Evolutionary conservation across 1,284 basidiomycete genomes (phyloP).

Genomic region (Leccinum subrobustum): DNA sequence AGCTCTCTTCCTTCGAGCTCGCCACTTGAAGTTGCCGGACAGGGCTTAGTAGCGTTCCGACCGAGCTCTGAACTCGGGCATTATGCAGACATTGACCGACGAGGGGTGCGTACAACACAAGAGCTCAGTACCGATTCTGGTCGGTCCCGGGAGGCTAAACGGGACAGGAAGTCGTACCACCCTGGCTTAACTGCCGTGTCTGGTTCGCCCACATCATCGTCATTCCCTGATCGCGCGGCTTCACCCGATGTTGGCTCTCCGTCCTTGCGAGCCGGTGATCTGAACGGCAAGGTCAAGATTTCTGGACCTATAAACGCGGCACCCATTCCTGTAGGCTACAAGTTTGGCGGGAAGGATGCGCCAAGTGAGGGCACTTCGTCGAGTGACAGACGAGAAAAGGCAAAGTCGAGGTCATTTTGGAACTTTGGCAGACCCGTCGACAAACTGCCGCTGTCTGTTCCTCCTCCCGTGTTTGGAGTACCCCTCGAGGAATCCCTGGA

Average conservation of each 20-base stretch:
- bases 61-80: conserved; percentile 79
- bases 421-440: conserved; percentile 66
- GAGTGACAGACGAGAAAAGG: conserved; percentile 79
- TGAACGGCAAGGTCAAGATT: conserved; percentile 72
- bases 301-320: conserved; percentile 87
- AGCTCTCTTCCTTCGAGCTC: conserved; percentile 51
- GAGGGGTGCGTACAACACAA: conserved; percentile 32
- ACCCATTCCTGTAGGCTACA: conserved; percentile 85
- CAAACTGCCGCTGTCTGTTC: conserved; percentile 43
- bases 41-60: conserved; percentile 43
- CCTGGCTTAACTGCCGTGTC: conserved; percentile 50
- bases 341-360: conserved; percentile 75
- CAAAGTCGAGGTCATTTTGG: conserved; percentile 89
- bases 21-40: conserved; percentile 41
- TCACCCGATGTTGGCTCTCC: conserved; percentile 55
- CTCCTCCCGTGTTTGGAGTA: conserved; percentile 88
- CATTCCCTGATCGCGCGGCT: conserved; percentile 51
- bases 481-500: conserved; percentile 86
- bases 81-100: conserved; percentile 59
- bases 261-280: conserved; percentile 32
- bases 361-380: conserved; percentile 44
- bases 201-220: conserved; percentile 41
- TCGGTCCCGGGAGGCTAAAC: conserved; percentile 45
- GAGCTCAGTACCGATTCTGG: conserved; percentile 54
- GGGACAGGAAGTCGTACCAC: conserved; percentile 56